Percentiles rank a stretch among this genome's conserved stretches.
Conservation (phyloP, 495 filamentous ascomycete genomes). For the Thermothielavioides terrestris region DNA sequence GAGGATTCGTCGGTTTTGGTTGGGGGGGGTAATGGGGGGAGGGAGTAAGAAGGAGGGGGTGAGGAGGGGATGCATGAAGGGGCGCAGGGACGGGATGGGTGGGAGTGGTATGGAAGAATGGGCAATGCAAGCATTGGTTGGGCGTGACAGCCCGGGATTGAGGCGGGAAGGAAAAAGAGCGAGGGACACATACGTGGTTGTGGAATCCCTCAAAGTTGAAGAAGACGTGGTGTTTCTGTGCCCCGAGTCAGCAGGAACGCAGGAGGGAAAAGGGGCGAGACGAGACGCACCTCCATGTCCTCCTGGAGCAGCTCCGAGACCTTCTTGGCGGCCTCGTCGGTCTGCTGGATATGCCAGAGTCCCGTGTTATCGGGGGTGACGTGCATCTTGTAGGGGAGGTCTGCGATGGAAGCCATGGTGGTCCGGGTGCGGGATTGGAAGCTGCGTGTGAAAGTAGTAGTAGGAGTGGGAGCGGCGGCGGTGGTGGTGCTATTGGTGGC, state of each 20-base stretch:
- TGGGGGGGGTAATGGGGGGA: not conserved
- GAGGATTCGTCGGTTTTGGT: too few relatives aligned
- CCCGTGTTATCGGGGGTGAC: slow-evolving; percentile 51
- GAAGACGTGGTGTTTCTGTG: slow-evolving; percentile 61
- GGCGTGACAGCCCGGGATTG: not conserved
- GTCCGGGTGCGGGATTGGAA: not conserved
- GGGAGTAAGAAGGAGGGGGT: slow-evolving; percentile 13
- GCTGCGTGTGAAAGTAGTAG: not conserved
- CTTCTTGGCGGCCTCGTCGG: slow-evolving; percentile 48
- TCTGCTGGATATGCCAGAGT: slow-evolving; percentile 45
- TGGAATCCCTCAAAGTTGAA: slow-evolving; percentile 64
- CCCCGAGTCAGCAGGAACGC: not conserved
- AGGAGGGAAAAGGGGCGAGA: not conserved
- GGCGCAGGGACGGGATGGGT: too few relatives aligned
- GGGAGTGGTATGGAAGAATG: too few relatives aligned
- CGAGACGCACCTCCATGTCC: slow-evolving; percentile 49
- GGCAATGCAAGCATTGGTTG: too few relatives aligned
- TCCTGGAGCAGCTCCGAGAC: slow-evolving; percentile 61
- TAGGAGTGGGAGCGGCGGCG: not conserved
- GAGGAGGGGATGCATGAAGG: too few relatives aligned
- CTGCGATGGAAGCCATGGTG: slow-evolving; percentile 50
- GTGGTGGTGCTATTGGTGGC: not conserved
- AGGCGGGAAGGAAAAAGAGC: not conserved
- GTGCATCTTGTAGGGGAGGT: slow-evolving; percentile 45
- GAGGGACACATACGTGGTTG: slow-evolving; percentile 49